A percentile compares a stretch with the other conserved stretches of the same genome.
These are phyloP conservation scores for Colletotrichum sojae DNA, from an alignment of 2,329 filamentous ascomycete species.

Conservation along the genomic window DNA sequence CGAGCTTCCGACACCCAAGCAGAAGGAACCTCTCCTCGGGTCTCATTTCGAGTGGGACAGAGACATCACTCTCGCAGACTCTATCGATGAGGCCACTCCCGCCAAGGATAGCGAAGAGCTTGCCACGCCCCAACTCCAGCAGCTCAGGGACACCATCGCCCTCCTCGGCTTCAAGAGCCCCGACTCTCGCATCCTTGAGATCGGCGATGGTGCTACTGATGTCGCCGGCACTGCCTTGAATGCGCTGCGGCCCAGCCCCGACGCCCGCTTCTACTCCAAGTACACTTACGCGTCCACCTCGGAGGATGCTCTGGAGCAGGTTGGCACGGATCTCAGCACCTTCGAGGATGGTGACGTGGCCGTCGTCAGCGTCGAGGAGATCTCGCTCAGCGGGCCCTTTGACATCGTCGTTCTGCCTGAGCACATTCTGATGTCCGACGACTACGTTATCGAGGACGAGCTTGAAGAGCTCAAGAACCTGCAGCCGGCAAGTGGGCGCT, in stretches of 20 bases:
- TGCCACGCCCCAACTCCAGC: not conserved
- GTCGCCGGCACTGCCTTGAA: constrained; percentile 16
- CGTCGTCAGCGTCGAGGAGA: constrained; percentile 21
- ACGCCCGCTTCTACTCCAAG: constrained; percentile 26
- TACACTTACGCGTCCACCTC: constrained; percentile 27
- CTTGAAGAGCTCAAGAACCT: constrained; percentile 9
- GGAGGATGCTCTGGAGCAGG: constrained; percentile 10
- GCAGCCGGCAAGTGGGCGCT: not conserved
- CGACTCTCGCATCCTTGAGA: constrained; percentile 16
- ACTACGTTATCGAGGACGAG: constrained; percentile 19
- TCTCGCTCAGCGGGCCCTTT: constrained; percentile 7
- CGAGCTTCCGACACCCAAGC: constrained; percentile 25
- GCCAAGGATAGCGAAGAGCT: not conserved
- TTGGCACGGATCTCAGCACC: not conserved
- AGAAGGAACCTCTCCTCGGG: constrained; percentile 17
- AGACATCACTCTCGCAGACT: constrained; percentile 20
- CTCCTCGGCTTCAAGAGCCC: constrained; percentile 26
- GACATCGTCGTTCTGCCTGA: constrained; percentile 7
- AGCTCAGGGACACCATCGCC: not conserved
- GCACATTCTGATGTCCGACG: constrained; percentile 13
- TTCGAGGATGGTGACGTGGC: constrained; percentile 1
- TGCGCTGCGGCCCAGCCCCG: constrained; percentile 1
- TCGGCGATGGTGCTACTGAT: constrained; percentile 5
- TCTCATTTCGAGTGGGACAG: constrained; percentile 28
- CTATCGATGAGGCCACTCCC: not conserved